Base-by-base conservation (phyloP, 1,284 basidiomycete species). In the Gymnopus androsaceus region DNA sequence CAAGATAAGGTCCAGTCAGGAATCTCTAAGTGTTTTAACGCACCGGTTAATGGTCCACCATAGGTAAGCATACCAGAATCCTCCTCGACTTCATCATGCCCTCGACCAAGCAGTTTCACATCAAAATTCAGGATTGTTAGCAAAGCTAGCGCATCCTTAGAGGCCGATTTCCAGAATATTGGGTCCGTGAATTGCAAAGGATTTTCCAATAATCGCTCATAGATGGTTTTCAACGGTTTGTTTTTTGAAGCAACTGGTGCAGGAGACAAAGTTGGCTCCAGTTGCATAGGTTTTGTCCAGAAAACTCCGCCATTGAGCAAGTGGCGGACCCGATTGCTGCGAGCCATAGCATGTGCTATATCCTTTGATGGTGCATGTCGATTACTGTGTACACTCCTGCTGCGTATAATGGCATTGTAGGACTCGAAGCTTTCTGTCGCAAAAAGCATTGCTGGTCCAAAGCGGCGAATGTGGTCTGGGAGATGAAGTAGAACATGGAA, bases 371-470 rank as follows among this genome's bases (percentile, higher is more conserved):
- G 77, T 1, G 78, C 74, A 15, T 75, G 75, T 1, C 71, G 65
- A 59, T 80, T 81, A 1, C 68, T 71, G 36, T 76, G 70, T 1
- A 80, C 62, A 59, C 77, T 78, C 15, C 65, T 65, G 0, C 64
- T 54, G 0, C 73, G 68, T 7, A 80, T 77, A 5, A 81, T 66
- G 1, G 71, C 69, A 64, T 81, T 81, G 67, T 69, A 79, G 0
- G 72, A 78, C 59, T 81, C 76, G 57, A 79, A 81, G 0, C 56
- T 65, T 50, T 81, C 77, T 0, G 77, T 80, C 0, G 72, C 70
- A 64, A 74, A 75, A 0, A 75, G 61, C 7, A 74, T 71, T 0
- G 72, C 71, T 17, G 72, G 75, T 0, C 74, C 74, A 63, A 76
- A 75, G 0, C 67, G 63, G 0, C 63, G 58, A 36, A 75, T 67